A percentile compares a stretch with the other conserved stretches of the same genome.
phyloP scores from a whole-genome alignment of 2,329 filamentous ascomycete genomes.

The Aspergillus uvarum region DNA sequence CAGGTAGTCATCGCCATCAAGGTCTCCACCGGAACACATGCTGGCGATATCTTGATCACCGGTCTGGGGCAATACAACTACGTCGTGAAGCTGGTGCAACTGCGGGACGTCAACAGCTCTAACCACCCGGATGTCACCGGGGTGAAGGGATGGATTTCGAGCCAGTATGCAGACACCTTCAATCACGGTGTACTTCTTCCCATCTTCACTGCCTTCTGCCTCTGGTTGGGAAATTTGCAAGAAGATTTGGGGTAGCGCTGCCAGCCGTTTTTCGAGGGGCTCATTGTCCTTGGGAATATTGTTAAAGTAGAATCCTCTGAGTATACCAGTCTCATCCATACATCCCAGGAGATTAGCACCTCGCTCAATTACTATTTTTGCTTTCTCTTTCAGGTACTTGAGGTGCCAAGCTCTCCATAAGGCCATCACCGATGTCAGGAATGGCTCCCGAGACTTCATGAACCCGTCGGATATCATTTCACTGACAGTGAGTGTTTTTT shows the following conservation, averaged over 20 bases:
- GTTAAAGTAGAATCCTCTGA: constrained; percentile 68
- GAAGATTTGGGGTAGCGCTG: constrained; percentile 79
- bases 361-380: constrained; percentile 75
- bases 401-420: constrained; percentile 89
- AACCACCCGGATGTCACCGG: constrained; percentile 87
- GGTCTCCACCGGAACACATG: constrained; percentile 94
- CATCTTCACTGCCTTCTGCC: constrained; percentile 35
- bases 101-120: constrained; percentile 72
- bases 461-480: constrained; percentile 79
- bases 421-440: constrained; percentile 72
- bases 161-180: constrained; percentile 79
- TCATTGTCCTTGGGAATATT: constrained; percentile 38
- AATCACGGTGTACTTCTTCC: constrained; percentile 62
- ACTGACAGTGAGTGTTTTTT: constrained; percentile 71
- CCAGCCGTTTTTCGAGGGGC: constrained; percentile 45
- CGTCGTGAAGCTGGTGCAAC: constrained; percentile 76
- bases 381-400: constrained; percentile 89
- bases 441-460: constrained; percentile 72
- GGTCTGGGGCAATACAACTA: constrained; percentile 80
- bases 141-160: constrained; percentile 89
- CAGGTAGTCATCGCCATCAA: constrained; percentile 95
- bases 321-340: constrained; percentile 75
- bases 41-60: constrained; percentile 83
- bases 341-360: constrained; percentile 88
- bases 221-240: constrained; percentile 68